Base-by-base conservation (phyloP, 495 filamentous ascomycete species). In the Cenococcum geophilum region DNA sequence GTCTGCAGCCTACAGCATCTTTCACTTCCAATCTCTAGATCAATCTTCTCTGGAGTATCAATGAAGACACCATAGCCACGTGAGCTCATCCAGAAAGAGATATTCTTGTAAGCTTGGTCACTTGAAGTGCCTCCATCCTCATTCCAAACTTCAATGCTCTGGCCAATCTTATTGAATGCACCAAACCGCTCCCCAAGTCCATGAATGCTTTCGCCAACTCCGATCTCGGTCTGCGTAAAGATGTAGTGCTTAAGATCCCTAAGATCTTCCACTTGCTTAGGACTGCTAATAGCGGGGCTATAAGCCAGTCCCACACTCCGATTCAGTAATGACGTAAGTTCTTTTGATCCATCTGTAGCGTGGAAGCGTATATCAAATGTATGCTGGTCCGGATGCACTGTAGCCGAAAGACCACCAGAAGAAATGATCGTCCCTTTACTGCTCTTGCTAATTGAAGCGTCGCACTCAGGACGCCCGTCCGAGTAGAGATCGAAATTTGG, bases 91-190 rank as follows among this genome's bases (percentile, higher is more conserved):
- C 84, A 88, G 71, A 89, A 89, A 1, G 84, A 81, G 6, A 89
- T 77, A 65, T 89, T 89, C 73, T 89, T 89, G 69, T 90, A 90
- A 0, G 85, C 84, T 60, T 87, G 78, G 54, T 89, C 86, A 18
- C 79, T 83, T 0, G 80, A 84, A 18, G 87, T 89, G 9, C 86
- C 86, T 1, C 86, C 86, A 63, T 90, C 86, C 35, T 83, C 82
- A 59, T 89, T 88, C 84, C 85, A 88, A 20, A 89, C 78, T 55
- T 80, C 78, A 1, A 90, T 76, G 4, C 75, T 77, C 70, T 89
- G 85, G 9, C 86, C 86, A 35, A 87, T 84, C 69, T 86, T 87
- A 63, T 83, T 83, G 58, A 87, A 85, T 1, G 82, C 79, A 0
- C 86, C 86, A 61, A 90, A 90, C 16, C 86, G 77, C 68, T 89